phyloP scores from a whole-genome alignment of 2,329 filamentous ascomycete genomes.

The Nannizzia gypsea region DNA sequence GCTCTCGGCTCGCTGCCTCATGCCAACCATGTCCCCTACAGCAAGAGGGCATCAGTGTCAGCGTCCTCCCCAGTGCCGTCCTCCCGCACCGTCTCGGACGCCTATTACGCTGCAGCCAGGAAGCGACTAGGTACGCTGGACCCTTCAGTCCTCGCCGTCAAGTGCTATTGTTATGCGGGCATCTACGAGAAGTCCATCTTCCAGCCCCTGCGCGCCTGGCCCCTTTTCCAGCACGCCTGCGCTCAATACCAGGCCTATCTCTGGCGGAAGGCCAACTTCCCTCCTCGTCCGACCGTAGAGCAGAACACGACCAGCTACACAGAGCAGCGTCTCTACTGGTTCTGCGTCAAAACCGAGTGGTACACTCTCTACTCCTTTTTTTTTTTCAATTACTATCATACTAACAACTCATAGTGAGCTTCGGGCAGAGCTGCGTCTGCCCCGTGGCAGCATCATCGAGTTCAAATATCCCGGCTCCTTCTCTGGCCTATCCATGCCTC shows the following conservation, averaged over 20 bases:
- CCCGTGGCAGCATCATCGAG: neutral
- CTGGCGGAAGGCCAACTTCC: too few relatives aligned
- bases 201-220: neutral
- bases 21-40: too few relatives aligned
- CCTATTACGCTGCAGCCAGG: neutral
- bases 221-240: neutral
- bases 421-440: neutral
- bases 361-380: neutral
- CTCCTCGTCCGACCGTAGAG: too few relatives aligned
- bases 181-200: neutral
- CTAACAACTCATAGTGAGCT: too few relatives aligned
- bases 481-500: neutral
- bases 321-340: neutral
- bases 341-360: neutral
- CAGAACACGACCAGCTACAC: neutral
- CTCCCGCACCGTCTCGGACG: neutral
- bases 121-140: neutral
- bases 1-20: too few relatives aligned
- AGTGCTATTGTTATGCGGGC: neutral
- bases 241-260: neutral
- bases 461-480: neutral
- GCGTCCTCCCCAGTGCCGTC: too few relatives aligned
- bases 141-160: neutral
- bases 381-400: too few relatives aligned
- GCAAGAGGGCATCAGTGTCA: too few relatives aligned